Base-by-base conservation (phyloP, 2,329 filamentous ascomycete species). In the Neopestalotiopsis sp. region DNA sequence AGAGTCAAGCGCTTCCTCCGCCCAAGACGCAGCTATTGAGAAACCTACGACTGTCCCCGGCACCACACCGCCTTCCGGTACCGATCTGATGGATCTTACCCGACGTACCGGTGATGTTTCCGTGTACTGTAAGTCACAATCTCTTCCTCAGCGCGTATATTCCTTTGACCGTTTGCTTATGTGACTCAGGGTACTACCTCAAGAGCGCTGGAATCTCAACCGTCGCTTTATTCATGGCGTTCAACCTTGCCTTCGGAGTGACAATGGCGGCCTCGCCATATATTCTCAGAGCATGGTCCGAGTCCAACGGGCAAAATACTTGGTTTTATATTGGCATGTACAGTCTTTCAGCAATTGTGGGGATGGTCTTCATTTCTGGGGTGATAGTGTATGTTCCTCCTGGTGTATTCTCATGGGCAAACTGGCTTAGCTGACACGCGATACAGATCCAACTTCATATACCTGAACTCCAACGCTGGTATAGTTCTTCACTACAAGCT, bases 281-380 rank as follows among this genome's bases (percentile, higher is more conserved):
- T 10, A 63, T 63, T 63, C 61, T 63, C 13, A 32, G 61, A 40
- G 34, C 30, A 10, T 63, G 61, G 61, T 63, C 61, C 13, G 61
- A 63, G n/a, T 63, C 61, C 1, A 32, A 24, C 3, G 61, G 61
- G 30, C 30, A 24, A 38, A 12, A 63, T 38, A 38, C 34, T 17
- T 63, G 61, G 61, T 42, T 63, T 5, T 63, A 63, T 14, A 13
- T 63, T n/a, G 28, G 13, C 20, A 63, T 63, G 61, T 63, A 63
- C 61, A 24, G 30, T 42, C 28, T 63, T 14, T 63, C 61, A 14
- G 30, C 61, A 14, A 30, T 42, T 13, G n/a, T 38, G 30, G 30
- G 20, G n/a, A 34, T 34, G 17, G 12, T 40, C 20, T 63, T 24
- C 12, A 63, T 63, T 17, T 12, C 38, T 10, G 30, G 30, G 7